phyloP scores from a whole-genome alignment of 192 early-diverging fungal genomes.

The Coemansia sp. region DNA sequence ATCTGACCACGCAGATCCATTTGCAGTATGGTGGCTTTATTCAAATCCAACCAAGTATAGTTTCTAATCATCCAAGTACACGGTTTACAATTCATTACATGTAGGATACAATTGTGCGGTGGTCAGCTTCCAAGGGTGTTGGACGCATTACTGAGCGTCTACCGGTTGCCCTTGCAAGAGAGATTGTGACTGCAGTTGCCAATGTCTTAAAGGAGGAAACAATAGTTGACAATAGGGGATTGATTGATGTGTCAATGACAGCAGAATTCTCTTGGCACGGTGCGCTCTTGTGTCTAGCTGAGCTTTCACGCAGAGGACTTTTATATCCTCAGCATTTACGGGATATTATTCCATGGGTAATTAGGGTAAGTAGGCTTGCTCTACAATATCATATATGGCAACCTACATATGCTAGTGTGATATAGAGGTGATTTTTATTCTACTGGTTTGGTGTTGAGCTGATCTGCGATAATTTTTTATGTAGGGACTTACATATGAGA shows the following conservation, averaged over 20 bases:
- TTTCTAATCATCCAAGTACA: background rate
- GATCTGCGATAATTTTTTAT: constrained; percentile 13
- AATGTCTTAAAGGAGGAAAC: constrained; percentile 84
- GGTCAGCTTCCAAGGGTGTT: constrained; percentile 96
- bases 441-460: background rate
- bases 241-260: constrained; percentile 71
- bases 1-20: background rate
- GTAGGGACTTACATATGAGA: constrained; percentile 83
- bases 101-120: constrained; percentile 88
- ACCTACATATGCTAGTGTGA: background rate
- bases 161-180: constrained; percentile 73
- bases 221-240: constrained; percentile 35
- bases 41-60: background rate
- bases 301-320: constrained; percentile 84
- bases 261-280: constrained; percentile 96
- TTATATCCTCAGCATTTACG: constrained; percentile 70
- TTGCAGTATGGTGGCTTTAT: background rate
- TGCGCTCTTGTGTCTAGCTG: constrained; percentile 85
- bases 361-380: constrained; percentile 45
- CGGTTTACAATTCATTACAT: background rate
- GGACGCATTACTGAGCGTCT: constrained; percentile 84
- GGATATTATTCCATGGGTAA: constrained; percentile 79
- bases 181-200: constrained; percentile 77
- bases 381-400: too few species aligned
- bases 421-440: too few species aligned